These are phyloP conservation scores for Globisporangium canariense DNA, from an alignment of 352 stramenopile genomes.

Conservation along the genomic window DNA sequence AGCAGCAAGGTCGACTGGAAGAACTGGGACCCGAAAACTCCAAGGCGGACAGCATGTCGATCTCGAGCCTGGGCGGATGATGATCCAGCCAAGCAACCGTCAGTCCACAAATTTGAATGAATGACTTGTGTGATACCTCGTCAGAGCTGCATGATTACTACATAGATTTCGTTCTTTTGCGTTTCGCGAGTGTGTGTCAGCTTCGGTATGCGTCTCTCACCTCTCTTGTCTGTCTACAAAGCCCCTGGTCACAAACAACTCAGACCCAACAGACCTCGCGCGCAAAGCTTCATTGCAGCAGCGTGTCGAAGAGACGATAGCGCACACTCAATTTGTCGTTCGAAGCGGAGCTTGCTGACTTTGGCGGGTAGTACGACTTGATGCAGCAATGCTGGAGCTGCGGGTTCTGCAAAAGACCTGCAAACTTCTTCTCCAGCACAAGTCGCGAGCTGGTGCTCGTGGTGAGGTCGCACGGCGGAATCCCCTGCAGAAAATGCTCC, in stretches of 20 bases:
- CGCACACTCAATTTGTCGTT: constrained; percentile 29
- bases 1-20: constrained; percentile 51
- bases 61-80: constrained; percentile 38
- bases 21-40: constrained; percentile 38
- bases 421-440: constrained; percentile 49
- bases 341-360: constrained; percentile 10
- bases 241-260: constrained; percentile 3
- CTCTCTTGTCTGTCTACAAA: neutral
- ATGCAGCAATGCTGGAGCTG: constrained; percentile 55
- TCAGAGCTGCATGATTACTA: constrained; percentile 7
- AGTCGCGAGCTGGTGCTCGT: constrained; percentile 45
- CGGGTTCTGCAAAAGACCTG: constrained; percentile 24
- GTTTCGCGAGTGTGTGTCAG: neutral
- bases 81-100: neutral
- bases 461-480: constrained; percentile 60
- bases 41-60: constrained; percentile 43
- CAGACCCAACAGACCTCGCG: neutral
- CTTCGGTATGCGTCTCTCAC: neutral
- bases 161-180: neutral
- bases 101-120: neutral
- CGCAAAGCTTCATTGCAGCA: constrained; percentile 25
- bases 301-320: constrained; percentile 69
- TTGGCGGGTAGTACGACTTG: constrained; percentile 53
- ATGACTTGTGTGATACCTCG: neutral
- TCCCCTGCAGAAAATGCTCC: constrained; percentile 69